Percentiles rank a stretch among this genome's conserved stretches.
Evolutionary conservation across 176 grass and related monocot genomes (phyloP).

Genomic region (Chloris gayana): DNA sequence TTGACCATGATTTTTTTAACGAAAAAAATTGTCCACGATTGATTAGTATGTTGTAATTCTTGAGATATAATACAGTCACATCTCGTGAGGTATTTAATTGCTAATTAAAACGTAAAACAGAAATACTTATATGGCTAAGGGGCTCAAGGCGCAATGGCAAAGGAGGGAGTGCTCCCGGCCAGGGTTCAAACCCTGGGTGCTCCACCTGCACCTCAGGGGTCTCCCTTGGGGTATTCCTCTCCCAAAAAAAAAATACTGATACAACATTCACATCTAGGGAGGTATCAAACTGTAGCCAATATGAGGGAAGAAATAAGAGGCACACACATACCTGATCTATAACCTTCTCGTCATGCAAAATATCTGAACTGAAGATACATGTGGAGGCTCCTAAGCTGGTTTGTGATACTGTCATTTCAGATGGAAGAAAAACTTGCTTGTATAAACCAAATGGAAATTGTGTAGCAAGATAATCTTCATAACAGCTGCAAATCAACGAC

Average conservation of each 20-base stretch:
- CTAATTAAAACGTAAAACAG: no score
- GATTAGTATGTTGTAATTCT: not conserved
- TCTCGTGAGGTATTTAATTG: not conserved
- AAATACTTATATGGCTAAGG: no score
- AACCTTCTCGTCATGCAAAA: slow-evolving; percentile 87
- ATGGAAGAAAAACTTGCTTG: slow-evolving; percentile 89
- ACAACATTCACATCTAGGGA: not conserved
- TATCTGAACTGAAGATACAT: slow-evolving; percentile 86
- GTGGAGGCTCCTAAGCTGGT: slow-evolving; percentile 83
- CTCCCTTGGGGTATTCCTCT: no score
- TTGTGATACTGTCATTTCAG: slow-evolving; percentile 70
- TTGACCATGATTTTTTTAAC: not conserved
- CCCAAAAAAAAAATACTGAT: no score
- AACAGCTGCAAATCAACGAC: slow-evolving; percentile 61
- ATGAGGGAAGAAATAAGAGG: slow-evolving; percentile 14
- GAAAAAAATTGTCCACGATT: slow-evolving; percentile 2
- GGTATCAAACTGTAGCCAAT: slow-evolving; percentile 1
- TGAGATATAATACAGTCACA: not conserved
- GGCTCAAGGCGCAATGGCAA: no score
- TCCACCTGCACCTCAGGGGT: no score
- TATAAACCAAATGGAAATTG: slow-evolving; percentile 90
- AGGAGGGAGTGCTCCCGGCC: no score
- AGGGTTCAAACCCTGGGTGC: no score
- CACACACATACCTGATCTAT: slow-evolving; percentile 80
- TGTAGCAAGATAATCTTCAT: slow-evolving; percentile 87